These are phyloP conservation scores for Verbena officinalis DNA, from an alignment of 257 asterid genomes.

Conservation along the genomic window DNA sequence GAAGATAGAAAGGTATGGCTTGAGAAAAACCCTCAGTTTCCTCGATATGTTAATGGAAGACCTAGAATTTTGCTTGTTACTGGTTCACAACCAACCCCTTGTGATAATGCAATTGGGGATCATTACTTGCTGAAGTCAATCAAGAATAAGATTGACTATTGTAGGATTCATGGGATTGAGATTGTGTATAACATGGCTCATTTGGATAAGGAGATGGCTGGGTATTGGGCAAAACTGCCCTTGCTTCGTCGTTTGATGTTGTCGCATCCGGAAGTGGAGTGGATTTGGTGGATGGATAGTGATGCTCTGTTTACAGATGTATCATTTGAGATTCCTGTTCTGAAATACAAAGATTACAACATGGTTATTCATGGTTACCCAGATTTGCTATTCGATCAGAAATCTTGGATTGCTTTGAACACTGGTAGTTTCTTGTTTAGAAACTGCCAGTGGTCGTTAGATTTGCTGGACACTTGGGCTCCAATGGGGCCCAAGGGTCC, in stretches of 20 bases:
- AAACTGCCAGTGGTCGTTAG: constrained; percentile 76
- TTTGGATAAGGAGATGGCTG: constrained; percentile 68
- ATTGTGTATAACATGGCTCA: constrained; percentile 68
- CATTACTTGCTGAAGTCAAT: constrained; percentile 62
- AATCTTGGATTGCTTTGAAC: constrained; percentile 70
- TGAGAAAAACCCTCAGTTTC: constrained; percentile 49
- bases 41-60: constrained; percentile 47
- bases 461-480: constrained; percentile 74
- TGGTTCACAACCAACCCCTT: constrained; percentile 60
- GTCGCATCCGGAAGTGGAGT: constrained; percentile 76
- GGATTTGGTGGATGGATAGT: constrained; percentile 85
- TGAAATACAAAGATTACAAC: constrained; percentile 50
- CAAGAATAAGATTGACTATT: constrained; percentile 75
- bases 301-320: constrained; percentile 74
- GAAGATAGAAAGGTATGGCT: constrained; percentile 54
- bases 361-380: constrained; percentile 66
- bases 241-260: constrained; percentile 63
- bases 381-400: constrained; percentile 58
- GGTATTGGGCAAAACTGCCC: constrained; percentile 67
- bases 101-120: constrained; percentile 71
- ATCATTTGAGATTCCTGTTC: constrained; percentile 53
- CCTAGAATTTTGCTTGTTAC: constrained; percentile 61
- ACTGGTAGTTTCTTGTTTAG: constrained; percentile 65
- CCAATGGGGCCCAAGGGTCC: constrained; percentile 73
- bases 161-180: constrained; percentile 75